Conservation (phyloP, 208 protist genomes). For the Acanthamoeba healyi region DNA sequence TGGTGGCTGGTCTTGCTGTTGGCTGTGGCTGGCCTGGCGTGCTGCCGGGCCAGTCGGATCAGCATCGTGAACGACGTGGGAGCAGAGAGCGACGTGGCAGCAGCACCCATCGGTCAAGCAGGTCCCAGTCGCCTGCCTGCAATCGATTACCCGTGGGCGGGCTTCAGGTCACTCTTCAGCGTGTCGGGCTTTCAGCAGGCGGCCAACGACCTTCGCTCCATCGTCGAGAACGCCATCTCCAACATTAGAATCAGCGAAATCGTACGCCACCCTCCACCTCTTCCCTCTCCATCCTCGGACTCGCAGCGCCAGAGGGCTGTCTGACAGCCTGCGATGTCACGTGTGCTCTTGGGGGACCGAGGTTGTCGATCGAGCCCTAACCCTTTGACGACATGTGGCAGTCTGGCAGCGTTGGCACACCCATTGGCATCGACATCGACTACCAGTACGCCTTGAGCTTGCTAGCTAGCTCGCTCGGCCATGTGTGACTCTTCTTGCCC, state of each 20-base stretch:
- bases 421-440: conserved; percentile 51
- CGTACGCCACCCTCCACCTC: not conserved
- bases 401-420: conserved; percentile 56
- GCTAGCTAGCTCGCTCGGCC: not conserved
- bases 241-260: not conserved
- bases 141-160: conserved; percentile 31
- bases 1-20: too few species aligned
- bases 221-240: conserved; percentile 30
- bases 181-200: conserved; percentile 42
- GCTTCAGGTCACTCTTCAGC: conserved; percentile 63
- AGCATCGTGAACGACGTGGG: not conserved
- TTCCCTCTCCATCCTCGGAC: too few species aligned
- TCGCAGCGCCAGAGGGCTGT: too few species aligned
- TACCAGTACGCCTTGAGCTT: not conserved
- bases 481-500: too few species aligned
- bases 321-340: too few species aligned
- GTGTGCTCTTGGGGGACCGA: not conserved
- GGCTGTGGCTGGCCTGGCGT: too few species aligned
- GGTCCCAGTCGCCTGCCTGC: not conserved
- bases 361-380: not conserved
- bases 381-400: not conserved
- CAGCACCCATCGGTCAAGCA: too few species aligned
- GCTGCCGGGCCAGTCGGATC: too few species aligned
- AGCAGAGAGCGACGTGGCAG: too few species aligned
- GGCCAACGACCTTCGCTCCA: not conserved